phyloP scores from a whole-genome alignment of 441 rosid species.

The Melastoma candidum region DNA sequence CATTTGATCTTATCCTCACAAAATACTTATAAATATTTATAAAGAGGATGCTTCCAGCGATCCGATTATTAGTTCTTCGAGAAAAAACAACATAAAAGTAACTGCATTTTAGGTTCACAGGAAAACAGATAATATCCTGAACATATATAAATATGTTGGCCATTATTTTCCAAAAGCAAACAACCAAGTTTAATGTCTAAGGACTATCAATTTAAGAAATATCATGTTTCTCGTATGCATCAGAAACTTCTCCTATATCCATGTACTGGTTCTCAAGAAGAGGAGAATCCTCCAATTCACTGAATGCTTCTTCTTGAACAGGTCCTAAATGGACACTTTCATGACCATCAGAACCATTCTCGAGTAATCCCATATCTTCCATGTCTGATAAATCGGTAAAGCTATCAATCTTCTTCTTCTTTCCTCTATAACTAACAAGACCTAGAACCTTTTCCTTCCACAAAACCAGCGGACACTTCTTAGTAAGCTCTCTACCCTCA shows the following conservation, averaged over 20 bases:
- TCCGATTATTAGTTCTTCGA: too few relatives aligned
- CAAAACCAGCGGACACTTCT: slow-evolving; percentile 45
- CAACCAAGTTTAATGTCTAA: neutral
- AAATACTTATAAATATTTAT: too few relatives aligned
- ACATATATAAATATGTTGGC: too few relatives aligned
- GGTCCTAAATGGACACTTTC: slow-evolving; percentile 14
- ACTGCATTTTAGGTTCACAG: too few relatives aligned
- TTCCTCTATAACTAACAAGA: slow-evolving; percentile 65
- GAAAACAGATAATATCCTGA: too few relatives aligned
- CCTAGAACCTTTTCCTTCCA: slow-evolving; percentile 72
- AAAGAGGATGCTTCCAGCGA: too few relatives aligned
- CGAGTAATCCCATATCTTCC: slow-evolving; percentile 29
- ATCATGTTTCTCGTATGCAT: slow-evolving; percentile 20
- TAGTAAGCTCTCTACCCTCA: slow-evolving; percentile 55
- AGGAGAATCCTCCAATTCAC: slow-evolving; percentile 24
- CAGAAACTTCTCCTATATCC: slow-evolving; percentile 34
- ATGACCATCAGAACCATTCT: slow-evolving; percentile 28
- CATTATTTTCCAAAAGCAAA: too few relatives aligned
- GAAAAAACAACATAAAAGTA: too few relatives aligned
- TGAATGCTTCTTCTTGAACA: neutral
- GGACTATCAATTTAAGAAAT: slow-evolving; percentile 19
- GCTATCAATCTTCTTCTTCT: slow-evolving; percentile 44
- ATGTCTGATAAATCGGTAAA: slow-evolving; percentile 43
- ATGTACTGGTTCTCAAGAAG: slow-evolving; percentile 29
- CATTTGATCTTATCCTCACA: too few relatives aligned